These are phyloP conservation scores for Oryza glaberrima DNA, from an alignment of 176 grass and related monocot genomes.

Conservation along the genomic window DNA sequence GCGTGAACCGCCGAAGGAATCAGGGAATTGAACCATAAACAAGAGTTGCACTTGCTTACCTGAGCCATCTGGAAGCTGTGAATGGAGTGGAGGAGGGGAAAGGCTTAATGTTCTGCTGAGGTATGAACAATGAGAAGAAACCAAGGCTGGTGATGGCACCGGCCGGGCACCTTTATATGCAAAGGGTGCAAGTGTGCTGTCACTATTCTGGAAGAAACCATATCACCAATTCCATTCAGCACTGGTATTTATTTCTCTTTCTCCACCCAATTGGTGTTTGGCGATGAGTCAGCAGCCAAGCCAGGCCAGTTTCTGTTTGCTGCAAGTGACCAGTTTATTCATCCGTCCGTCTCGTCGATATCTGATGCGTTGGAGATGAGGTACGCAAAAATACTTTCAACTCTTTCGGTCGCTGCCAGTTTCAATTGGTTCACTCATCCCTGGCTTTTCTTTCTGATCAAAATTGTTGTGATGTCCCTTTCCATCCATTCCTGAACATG, in stretches of 20 bases:
- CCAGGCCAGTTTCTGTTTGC: not conserved
- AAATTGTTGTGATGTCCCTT: not conserved
- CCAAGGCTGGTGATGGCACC: constrained; percentile 34
- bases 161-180: constrained; percentile 45
- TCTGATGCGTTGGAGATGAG: constrained; percentile 14
- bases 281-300: constrained; percentile 5
- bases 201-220: not conserved
- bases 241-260: not conserved
- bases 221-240: not conserved
- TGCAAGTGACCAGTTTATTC: not conserved
- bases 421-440: not conserved
- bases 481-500: not conserved
- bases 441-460: not conserved
- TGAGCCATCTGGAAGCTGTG: constrained; percentile 61
- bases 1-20: not conserved
- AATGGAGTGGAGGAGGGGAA: constrained; percentile 15
- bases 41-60: constrained; percentile 46
- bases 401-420: not conserved
- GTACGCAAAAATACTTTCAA: not conserved
- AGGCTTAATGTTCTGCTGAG: constrained; percentile 33
- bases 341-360: not conserved
- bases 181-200: constrained; percentile 31
- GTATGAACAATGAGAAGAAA: constrained; percentile 39
- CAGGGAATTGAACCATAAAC: not conserved
- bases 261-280: not conserved